These are phyloP conservation scores for Gamarada debralockiae DNA, from an alignment of 495 filamentous ascomycete species.

Conservation along the genomic window DNA sequence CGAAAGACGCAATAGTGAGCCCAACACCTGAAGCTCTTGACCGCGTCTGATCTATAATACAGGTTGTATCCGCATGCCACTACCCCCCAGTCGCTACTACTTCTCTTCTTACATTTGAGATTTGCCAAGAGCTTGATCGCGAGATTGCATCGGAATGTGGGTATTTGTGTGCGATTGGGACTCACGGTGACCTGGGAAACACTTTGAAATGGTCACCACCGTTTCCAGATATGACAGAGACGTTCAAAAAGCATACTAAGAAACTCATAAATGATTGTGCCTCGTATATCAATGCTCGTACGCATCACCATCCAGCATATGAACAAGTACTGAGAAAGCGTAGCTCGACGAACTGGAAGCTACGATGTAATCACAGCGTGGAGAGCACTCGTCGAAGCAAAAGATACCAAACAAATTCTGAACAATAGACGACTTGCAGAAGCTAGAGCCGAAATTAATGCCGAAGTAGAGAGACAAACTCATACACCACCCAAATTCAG, in stretches of 20 bases:
- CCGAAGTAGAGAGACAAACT: slow-evolving; percentile 50
- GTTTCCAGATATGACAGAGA: slow-evolving; percentile 52
- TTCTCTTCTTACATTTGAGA: slow-evolving; percentile 51
- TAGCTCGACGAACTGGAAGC: slow-evolving; percentile 46
- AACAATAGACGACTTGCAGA: slow-evolving; percentile 35
- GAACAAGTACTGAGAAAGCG: not conserved
- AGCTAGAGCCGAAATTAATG: slow-evolving; percentile 46
- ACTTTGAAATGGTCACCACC: slow-evolving; percentile 53
- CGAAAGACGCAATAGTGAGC: slow-evolving; percentile 29
- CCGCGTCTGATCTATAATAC: not conserved
- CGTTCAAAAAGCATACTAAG: slow-evolving; percentile 52
- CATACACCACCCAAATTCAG: slow-evolving; percentile 54
- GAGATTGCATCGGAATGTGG: slow-evolving; percentile 39
- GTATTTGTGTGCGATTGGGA: slow-evolving; percentile 53
- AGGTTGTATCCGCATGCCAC: slow-evolving; percentile 48
- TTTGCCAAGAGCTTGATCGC: slow-evolving; percentile 46
- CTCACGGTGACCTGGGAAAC: slow-evolving; percentile 56
- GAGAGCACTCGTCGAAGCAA: slow-evolving; percentile 38
- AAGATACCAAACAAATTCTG: slow-evolving; percentile 40
- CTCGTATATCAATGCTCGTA: slow-evolving; percentile 49
- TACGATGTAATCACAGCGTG: slow-evolving; percentile 53
- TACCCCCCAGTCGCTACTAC: slow-evolving; percentile 55
- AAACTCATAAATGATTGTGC: slow-evolving; percentile 53
- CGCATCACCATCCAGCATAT: not conserved
- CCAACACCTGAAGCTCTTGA: not conserved